A percentile compares a stretch with the other conserved stretches of the same genome.
Evolutionary conservation across 768 basidiomycete species (phyloP).

Genomic region (Serendipita indica): DNA sequence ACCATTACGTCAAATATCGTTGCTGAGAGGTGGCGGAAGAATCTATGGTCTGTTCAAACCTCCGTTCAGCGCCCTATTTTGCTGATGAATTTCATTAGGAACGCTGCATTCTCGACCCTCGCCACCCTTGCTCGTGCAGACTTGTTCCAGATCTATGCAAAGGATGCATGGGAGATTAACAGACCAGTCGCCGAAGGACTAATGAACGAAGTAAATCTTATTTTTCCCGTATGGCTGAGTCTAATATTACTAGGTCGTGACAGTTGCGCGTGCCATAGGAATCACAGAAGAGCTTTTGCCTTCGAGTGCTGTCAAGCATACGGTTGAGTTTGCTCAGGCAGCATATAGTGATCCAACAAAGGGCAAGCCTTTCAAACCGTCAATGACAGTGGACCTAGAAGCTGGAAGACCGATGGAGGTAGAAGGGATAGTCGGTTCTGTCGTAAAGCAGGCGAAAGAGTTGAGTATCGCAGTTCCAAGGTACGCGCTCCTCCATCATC

Average conservation of each 20-base stretch:
- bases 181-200: slow-evolving; percentile 13
- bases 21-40: slow-evolving; percentile 21
- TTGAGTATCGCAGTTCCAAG: neutral
- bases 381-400: slow-evolving; percentile 48
- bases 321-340: slow-evolving; percentile 15
- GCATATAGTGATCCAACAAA: slow-evolving; percentile 14
- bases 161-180: slow-evolving; percentile 15
- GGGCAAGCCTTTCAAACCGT: slow-evolving; percentile 27
- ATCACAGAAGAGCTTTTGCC: slow-evolving; percentile 16
- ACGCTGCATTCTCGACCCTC: slow-evolving; percentile 22
- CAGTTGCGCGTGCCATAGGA: slow-evolving; percentile 19
- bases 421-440: slow-evolving; percentile 49
- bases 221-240: neutral
- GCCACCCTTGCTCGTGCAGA: slow-evolving; percentile 20
- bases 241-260: slow-evolving; percentile 13
- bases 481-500: neutral
- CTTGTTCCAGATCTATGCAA: slow-evolving; percentile 19
- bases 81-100: slow-evolving; percentile 16
- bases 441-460: slow-evolving; percentile 35
- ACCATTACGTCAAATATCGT: slow-evolving; percentile 20
- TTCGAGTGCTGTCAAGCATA: slow-evolving; percentile 17
- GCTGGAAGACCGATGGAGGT: slow-evolving; percentile 47
- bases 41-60: slow-evolving; percentile 17
- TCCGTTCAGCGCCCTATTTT: neutral
- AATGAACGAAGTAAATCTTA: slow-evolving; percentile 21